A percentile compares a stretch with the other conserved stretches of the same genome.
Conservation (phyloP, 441 rosid species). For the Pelargonium exstipulatum region DNA sequence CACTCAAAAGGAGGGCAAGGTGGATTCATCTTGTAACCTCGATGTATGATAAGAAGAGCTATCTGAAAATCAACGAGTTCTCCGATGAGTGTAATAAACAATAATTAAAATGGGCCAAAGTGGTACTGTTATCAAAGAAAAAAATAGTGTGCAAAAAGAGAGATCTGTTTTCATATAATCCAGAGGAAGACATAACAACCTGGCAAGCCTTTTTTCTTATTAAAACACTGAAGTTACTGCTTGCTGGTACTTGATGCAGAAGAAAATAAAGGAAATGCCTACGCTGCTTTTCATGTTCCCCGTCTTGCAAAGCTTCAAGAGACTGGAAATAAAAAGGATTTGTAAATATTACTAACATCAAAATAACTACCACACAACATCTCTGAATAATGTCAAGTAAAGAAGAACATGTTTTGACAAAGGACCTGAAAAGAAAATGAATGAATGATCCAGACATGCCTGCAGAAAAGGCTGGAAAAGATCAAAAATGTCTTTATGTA, state of each 20-base stretch:
- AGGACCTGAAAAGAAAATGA: conserved; percentile 15
- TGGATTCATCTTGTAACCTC: conserved; percentile 97
- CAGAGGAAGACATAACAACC: conserved; percentile 47
- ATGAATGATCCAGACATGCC: conserved; percentile 44
- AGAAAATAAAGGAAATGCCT: conserved; percentile 91
- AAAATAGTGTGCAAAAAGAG: conserved; percentile 10
- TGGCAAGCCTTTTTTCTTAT: conserved; percentile 84
- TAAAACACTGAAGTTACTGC: conserved; percentile 90
- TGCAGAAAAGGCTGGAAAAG: conserved; percentile 90
- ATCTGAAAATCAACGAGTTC: conserved; percentile 47
- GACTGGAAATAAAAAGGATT: conserved; percentile 47
- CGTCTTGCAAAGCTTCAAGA: conserved; percentile 97
- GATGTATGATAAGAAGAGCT: conserved; percentile 77
- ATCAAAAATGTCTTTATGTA: conserved; percentile 95
- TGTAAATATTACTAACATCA: conserved; percentile 23
- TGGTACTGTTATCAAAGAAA: conserved; percentile 18
- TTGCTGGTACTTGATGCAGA: conserved; percentile 90
- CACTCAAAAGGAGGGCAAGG: conserved; percentile 98
- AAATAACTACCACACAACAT: conserved; percentile 17
- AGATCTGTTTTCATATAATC: conserved; percentile 8
- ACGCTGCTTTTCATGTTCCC: conserved; percentile 93
- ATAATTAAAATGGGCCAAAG: conserved; percentile 31
- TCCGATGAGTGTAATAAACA: conserved; percentile 25
- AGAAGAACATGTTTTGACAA: conserved; percentile 9
- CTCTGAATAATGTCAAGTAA: conserved; percentile 14